Base-by-base conservation (phyloP, 2,329 filamentous ascomycete species). In the Ascochyta rabiei region DNA sequence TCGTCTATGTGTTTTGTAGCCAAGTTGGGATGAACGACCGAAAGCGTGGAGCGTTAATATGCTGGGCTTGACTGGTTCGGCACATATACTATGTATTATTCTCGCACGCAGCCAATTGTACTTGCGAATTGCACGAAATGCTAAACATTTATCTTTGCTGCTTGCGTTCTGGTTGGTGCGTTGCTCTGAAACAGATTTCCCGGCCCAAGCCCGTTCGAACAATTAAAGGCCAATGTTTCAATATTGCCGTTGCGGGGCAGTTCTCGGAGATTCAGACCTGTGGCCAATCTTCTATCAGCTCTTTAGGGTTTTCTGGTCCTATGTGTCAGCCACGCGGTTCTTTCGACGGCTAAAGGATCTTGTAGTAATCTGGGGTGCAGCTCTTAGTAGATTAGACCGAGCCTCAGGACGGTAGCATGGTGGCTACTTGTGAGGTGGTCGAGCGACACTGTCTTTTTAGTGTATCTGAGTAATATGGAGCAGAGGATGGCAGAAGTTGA, bases 181-280 rank as follows among this genome's bases (percentile, higher is more conserved):
- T 31, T 19, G 30, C 40, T 42, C 53, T 65, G 62, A 69, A 67
- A 69, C 64, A 33, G 37, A n/a, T n/a, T 33, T 39, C 43, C 51
- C 33, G 45, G 58, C 12, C 52, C 44, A 57, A 55, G 62, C 40
- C 58, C 45, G 62, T 60, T 54, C 53, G 38, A 56, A 62, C 53
- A 66, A 67, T 59, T 41, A 56, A 66, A 60, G 41, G 51, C 56
- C 59, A 43, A 63, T 54, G 51, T 59, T 58, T 63, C 60, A 66
- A 69, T 67, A 60, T 63, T 57, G 56, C 50, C 53, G 57, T 51
- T 42, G 54, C 60, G 60, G 62, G 55, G 60, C 54, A 51, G 47
- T 18, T 35, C 57, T 57, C 49, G 53, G 38, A 40, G 30, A 43
- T 50, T 50, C 41, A 28, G 33, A 35, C 51, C 48, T 45, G 53